Base-by-base conservation (phyloP, 225 moss, liverwort and hornwort genomes). In the Marchantia polymorpha region DNA sequence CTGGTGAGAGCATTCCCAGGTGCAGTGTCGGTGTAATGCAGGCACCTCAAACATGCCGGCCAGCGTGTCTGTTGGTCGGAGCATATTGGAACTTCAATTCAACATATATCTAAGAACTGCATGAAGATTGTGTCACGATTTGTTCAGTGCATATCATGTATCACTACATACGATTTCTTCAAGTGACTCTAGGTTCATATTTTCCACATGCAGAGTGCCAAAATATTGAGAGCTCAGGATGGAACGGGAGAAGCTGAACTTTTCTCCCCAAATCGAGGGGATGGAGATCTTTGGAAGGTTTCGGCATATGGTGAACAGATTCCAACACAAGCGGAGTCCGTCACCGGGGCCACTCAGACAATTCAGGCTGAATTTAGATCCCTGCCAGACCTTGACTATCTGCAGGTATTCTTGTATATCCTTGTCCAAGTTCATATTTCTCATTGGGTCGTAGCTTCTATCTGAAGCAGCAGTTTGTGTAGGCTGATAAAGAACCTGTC, bases 351-450 rank as follows among this genome's bases (percentile, higher is more conserved):
- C 59, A 91, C 92, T 5, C 85, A 89, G 66, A 99, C 95, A 72
- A 90, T 93, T 75, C 95, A 95, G 80, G 80, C 93, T 48, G 99
- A 99, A 82, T 99, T 89, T 75, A 93, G 91, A 83, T 88, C 99
- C 39, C 88, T 90, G 79, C 99, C 99, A 61, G 99, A 99, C 84
- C 90, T 99, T 89, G 99, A 99, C 81, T 99, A 99, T 80, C 90
- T 99, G 83, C 94, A 99, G 93, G 96, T 97, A 72, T n/a, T 7
- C 63, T 15, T 31, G 69, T 46, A 10, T 0, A 74, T 55, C 15
- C 75, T 15, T n/a, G 26, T 51, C 3, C 46, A 71, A 22, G 49
- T 55, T 47, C 0, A 23, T 9, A 3, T 23, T 3, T 61, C 22
- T 1, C 9, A 3, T 22, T 61, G 9, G n/a, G n/a, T 61, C 23